Base-by-base conservation (phyloP, 352 stramenopile species). In the Plasmopara muralis region DNA sequence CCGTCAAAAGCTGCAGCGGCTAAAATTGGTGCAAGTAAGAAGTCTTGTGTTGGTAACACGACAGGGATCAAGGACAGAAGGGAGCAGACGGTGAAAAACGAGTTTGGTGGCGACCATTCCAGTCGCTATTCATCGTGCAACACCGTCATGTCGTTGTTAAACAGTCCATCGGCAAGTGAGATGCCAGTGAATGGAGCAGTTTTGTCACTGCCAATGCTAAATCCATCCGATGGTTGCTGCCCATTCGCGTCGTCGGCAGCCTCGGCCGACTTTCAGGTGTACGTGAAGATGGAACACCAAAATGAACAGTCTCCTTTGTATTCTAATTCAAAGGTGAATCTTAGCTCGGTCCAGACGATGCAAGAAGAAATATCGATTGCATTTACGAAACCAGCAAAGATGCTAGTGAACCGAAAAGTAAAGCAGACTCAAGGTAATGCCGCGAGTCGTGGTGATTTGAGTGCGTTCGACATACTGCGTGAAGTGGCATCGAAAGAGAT, bases 391-490 rank as follows among this genome's bases (percentile, higher is more conserved):
- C 35, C 35, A 38, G 46, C 43, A 20, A 82, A 78, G 50, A 15
- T 29, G 46, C 38, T 42, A 10, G 47, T 43, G 29, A 25, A 28
- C 41, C 68, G 70, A 45, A 70, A 65, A 46, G 66, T 56, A 15
- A 70, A 68, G 31, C 60, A 50, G 37, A 47, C 53, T 35, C 43
- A 62, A 59, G 30, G 31, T 35, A 12, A 4, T 35, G 31, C 31
- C 31, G 10, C 50, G 35, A 51, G 43, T 20, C 58, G 67, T 28
- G 16, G 67, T 29, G 31, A 45, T 29, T 57, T 87, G n/a, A 92
- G 78, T 34, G 77, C 80, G 5, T 90, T 93, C 46, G 83, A 93
- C 50, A 93, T 93, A 29, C 54, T 93, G 20, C 76, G 79, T 9
- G 74, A 86, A 68, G 83, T 93, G n/a, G 83, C 80, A 42, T 70